Evolutionary conservation across 352 stramenopile genomes (phyloP).

Genomic region (Globisporangium uncinulatum): DNA sequence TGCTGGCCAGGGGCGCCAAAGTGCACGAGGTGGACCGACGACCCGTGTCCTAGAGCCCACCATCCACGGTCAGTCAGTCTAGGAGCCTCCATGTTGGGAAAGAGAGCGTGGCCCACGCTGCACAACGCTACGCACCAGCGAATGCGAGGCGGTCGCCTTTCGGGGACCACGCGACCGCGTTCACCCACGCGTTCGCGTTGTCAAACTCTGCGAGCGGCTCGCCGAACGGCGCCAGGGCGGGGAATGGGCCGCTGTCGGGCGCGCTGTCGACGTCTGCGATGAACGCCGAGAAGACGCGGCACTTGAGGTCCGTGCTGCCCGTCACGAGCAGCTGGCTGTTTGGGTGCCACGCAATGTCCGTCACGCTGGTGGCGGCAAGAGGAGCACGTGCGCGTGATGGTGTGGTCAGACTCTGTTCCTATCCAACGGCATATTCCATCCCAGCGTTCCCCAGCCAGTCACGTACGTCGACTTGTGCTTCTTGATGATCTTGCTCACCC

Average conservation of each 20-base stretch:
- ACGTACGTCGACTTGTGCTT: conserved; percentile 95
- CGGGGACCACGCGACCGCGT: conserved; percentile 89
- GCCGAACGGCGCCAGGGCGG: conserved; percentile 69
- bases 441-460: not conserved
- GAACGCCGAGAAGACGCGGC: conserved; percentile 89
- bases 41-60: conserved; percentile 64
- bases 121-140: conserved; percentile 17
- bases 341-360: conserved; percentile 90
- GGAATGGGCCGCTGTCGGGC: conserved; percentile 68
- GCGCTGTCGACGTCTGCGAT: conserved; percentile 74
- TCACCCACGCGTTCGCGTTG: conserved; percentile 89
- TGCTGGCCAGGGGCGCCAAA: conserved; percentile 67
- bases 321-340: conserved; percentile 92
- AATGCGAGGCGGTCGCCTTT: conserved; percentile 86
- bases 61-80: not conserved
- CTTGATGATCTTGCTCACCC: conserved; percentile 96
- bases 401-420: too few relatives aligned
- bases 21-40: conserved; percentile 87
- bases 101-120: not conserved
- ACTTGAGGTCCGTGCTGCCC: conserved; percentile 91
- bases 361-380: conserved; percentile 38
- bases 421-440: not conserved
- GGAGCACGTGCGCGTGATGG: not conserved
- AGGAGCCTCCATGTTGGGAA: not conserved
- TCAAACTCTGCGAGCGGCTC: conserved; percentile 83